Percentiles rank a stretch among this genome's conserved stretches.
Evolutionary conservation across 495 filamentous ascomycete genomes (phyloP).

Genomic region (Neurospora tetrasperma): DNA sequence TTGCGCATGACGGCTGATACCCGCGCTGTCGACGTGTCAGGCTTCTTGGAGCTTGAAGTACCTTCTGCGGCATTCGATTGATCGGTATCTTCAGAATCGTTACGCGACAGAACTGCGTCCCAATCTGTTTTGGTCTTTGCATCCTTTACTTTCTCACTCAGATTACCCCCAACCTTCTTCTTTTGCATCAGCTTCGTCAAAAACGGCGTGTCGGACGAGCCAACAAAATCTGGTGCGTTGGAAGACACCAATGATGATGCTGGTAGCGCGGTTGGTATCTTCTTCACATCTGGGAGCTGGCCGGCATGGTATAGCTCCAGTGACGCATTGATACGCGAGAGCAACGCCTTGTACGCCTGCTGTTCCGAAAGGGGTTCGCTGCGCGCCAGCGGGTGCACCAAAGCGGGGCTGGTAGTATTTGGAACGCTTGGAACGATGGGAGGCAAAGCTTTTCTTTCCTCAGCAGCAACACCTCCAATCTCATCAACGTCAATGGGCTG

Average conservation of each 20-base stretch:
- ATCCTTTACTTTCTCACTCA: slow-evolving; percentile 48
- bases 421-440: slow-evolving; percentile 3
- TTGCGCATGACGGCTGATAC: slow-evolving; percentile 38
- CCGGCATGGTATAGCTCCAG: slow-evolving; percentile 36
- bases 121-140: slow-evolving; percentile 47
- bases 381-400: slow-evolving; percentile 62
- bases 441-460: slow-evolving; percentile 35
- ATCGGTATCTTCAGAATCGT: slow-evolving; percentile 40
- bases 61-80: slow-evolving; percentile 10
- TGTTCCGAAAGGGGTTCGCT: slow-evolving; percentile 45
- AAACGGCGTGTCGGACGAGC: slow-evolving; percentile 62
- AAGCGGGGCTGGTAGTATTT: slow-evolving; percentile 30
- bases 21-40: slow-evolving; percentile 19
- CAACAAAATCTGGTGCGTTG: slow-evolving; percentile 33
- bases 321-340: slow-evolving; percentile 37
- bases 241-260: not conserved
- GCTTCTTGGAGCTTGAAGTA: slow-evolving; percentile 12
- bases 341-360: slow-evolving; percentile 39
- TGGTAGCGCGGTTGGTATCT: slow-evolving; percentile 24
- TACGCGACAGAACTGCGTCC: slow-evolving; percentile 38
- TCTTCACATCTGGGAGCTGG: slow-evolving; percentile 32
- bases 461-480: slow-evolving; percentile 42
- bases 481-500: slow-evolving; percentile 66
- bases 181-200: slow-evolving; percentile 61
- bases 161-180: slow-evolving; percentile 52